Conservation (phyloP, 768 basidiomycete species). For the Xerocomellus dryophilus region DNA sequence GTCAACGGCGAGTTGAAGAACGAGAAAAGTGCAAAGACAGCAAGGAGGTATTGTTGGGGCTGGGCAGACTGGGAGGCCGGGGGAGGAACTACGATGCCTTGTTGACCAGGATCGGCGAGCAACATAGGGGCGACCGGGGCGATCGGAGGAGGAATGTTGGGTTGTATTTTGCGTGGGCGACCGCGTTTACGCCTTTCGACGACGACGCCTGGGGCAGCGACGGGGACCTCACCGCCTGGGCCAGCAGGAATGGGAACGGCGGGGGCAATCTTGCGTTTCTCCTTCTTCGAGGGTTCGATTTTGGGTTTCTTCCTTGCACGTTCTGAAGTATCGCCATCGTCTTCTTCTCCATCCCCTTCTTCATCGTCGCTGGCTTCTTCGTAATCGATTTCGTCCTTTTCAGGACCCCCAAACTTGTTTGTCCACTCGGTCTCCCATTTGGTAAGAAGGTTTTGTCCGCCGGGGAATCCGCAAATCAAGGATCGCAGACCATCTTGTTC, state of each 20-base stretch:
- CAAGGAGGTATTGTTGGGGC: conserved; percentile 69
- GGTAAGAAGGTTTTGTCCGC: conserved; percentile 63
- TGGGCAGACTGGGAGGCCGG: conserved; percentile 14
- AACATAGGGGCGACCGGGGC: conserved; percentile 24
- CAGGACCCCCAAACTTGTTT: conserved; percentile 72
- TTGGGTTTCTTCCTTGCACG: conserved; percentile 65
- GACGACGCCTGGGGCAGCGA: conserved; percentile 31
- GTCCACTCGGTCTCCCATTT: conserved; percentile 80
- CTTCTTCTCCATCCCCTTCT: conserved; percentile 42
- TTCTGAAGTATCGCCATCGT: conserved; percentile 39
- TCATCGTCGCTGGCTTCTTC: conserved; percentile 40
- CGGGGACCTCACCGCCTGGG: conserved; percentile 25
- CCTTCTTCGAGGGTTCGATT: conserved; percentile 45
- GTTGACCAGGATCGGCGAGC: conserved; percentile 15
- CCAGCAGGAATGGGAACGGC: conserved; percentile 20
- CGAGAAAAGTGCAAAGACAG: conserved; percentile 79
- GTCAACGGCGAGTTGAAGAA: conserved; percentile 78
- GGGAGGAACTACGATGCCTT: conserved; percentile 14
- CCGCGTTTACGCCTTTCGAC: conserved; percentile 85
- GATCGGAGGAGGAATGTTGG: conserved; percentile 40
- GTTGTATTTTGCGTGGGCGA: conserved; percentile 69
- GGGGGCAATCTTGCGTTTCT: conserved; percentile 35
- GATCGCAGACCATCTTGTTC: conserved; percentile 75
- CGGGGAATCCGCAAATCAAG: conserved; percentile 67
- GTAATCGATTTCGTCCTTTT: conserved; percentile 65